Evolutionary conservation across 768 basidiomycete genomes (phyloP).

Genomic region (Boletus rubroflammeus): DNA sequence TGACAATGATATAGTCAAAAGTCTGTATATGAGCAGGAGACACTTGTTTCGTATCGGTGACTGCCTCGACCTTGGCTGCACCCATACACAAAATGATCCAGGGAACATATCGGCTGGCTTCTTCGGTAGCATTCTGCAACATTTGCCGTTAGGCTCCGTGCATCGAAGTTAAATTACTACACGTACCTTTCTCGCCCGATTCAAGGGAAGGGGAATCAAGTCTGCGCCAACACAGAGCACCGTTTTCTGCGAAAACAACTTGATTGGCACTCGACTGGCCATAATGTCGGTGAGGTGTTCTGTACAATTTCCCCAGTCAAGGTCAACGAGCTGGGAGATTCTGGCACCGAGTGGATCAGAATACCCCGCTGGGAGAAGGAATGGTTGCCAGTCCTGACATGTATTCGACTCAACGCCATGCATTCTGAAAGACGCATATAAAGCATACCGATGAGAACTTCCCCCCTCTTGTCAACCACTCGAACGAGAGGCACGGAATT

Average conservation of each 20-base stretch:
- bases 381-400: constrained; percentile 57
- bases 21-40: constrained; percentile 20
- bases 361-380: constrained; percentile 53
- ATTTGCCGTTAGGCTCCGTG: background rate
- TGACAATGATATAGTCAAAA: constrained; percentile 65
- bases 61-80: constrained; percentile 64
- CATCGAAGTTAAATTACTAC: background rate
- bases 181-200: constrained; percentile 23
- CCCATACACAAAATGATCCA: constrained; percentile 79
- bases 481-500: constrained; percentile 69
- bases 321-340: constrained; percentile 47
- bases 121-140: constrained; percentile 26
- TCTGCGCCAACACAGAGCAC: constrained; percentile 61
- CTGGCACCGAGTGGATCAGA: constrained; percentile 38
- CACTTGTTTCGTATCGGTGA: constrained; percentile 40
- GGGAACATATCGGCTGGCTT: constrained; percentile 46
- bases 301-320: constrained; percentile 45
- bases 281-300: constrained; percentile 60
- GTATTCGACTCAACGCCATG: constrained; percentile 6
- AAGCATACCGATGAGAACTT: constrained; percentile 30
- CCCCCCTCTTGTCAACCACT: constrained; percentile 42
- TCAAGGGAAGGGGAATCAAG: constrained; percentile 43
- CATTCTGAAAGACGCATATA: background rate
- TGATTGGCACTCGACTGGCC: constrained; percentile 51
- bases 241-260: constrained; percentile 50